Percentiles rank a stretch among this genome's conserved stretches.
phyloP scores from a whole-genome alignment of 805 yeast genomes.

The Barnettozyma vustinii region DNA sequence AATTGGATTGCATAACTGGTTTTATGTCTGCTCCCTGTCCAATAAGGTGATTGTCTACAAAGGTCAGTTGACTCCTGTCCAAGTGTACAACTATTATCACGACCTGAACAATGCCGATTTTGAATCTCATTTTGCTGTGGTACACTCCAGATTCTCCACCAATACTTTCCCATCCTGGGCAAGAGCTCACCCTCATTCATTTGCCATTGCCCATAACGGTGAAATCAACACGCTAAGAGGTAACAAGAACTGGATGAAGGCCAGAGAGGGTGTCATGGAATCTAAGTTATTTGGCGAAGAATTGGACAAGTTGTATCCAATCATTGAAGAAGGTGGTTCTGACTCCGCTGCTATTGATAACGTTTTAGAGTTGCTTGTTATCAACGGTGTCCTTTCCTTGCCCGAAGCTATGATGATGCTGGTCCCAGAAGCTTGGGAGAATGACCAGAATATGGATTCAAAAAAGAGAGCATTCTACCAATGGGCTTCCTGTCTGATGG shows the following conservation, averaged over 20 bases:
- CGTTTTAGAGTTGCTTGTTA: slow-evolving; percentile 84
- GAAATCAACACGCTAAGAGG: slow-evolving; percentile 97
- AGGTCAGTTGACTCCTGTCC: slow-evolving; percentile 96
- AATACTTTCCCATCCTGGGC: slow-evolving; percentile 99
- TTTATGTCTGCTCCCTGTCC: slow-evolving; percentile 89
- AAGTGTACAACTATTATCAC: slow-evolving; percentile 91
- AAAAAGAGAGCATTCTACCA: slow-evolving; percentile 92
- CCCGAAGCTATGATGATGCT: slow-evolving; percentile 97
- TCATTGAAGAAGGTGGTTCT: slow-evolving; percentile 97
- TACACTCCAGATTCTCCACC: slow-evolving; percentile 95
- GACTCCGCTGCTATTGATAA: slow-evolving; percentile 98
- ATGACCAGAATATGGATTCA: slow-evolving; percentile 80
- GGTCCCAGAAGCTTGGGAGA: slow-evolving; percentile 98
- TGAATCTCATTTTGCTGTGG: slow-evolving; percentile 93
- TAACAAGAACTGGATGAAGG: slow-evolving; percentile 98
- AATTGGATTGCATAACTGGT: slow-evolving; percentile 95
- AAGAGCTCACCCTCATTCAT: slow-evolving; percentile 92
- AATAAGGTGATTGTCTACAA: slow-evolving; percentile 90
- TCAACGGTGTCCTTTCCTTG: slow-evolving; percentile 84
- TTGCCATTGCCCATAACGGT: slow-evolving; percentile 96
- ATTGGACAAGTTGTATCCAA: slow-evolving; percentile 84
- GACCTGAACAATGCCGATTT: slow-evolving; percentile 88
- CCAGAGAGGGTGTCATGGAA: slow-evolving; percentile 95
- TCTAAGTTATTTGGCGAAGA: slow-evolving; percentile 86
- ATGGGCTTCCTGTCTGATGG: slow-evolving; percentile 99